Evolutionary conservation across 768 basidiomycete genomes (phyloP), one percentile per base, ranked within the genome.

Genomic region (Chalciporus piperatus): DNA sequence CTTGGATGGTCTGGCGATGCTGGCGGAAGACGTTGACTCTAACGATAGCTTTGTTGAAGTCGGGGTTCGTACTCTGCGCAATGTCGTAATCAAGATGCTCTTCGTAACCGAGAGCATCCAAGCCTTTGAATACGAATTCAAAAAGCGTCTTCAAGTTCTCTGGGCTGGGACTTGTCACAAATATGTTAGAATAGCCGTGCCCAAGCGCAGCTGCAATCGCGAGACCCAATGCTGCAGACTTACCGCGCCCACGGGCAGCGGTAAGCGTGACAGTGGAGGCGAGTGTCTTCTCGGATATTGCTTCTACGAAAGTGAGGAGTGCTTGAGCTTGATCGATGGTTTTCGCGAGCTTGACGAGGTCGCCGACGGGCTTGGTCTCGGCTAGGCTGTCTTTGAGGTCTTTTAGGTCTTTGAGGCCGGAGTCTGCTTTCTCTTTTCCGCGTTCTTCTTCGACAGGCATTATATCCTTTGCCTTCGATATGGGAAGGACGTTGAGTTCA

Each of bases 71-170:
- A 55, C 90, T 93, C 69, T 96, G 92, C 32, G 88, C 83, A 54
- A 98, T 92, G 62, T 98, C 97, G 58, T 98, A 99, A 62, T 98
- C 96, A 45, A 97, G 77, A 71, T 98, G 96, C 66, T 98, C 97
- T 70, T 98, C 94, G 64, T 95, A 99, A 1, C 93, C 94, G 32
- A 98, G 72, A 3, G 81, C 88, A 65, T 98, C 96, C 74, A 99
- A 74, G 1, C 96, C 97, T 66, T 97, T 96, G 78, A 97, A 97
- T 23, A 98, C 80, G 67, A 99, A 98, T 52, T 98, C 93, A 63
- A 98, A 99, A n/a, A 98, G 67, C 0, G 96, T 98, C 74, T 89
- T 95, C 73, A 99, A 74, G 70, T 99, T 99, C 71, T 98, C 96
- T 2, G 97, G 97, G 62, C 87, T 92, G 1, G 97, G 97, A 68